Percentiles rank a stretch among this genome's conserved stretches.
These are phyloP conservation scores for Pyricularia pennisetigena DNA, from an alignment of 2,329 filamentous ascomycete genomes.

Conservation along the genomic window DNA sequence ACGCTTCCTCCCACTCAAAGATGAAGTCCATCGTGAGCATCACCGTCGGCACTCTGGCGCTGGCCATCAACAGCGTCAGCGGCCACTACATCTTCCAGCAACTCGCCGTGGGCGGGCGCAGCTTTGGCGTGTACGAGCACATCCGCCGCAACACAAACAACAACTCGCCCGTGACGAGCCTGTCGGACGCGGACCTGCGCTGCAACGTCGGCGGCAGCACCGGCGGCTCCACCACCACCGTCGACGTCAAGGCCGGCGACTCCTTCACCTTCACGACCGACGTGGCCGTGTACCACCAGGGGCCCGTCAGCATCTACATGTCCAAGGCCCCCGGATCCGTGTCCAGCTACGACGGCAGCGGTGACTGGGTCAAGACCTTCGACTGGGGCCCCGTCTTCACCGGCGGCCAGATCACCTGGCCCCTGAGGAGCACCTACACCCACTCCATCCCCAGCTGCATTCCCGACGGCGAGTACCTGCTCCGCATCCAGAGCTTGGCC, in stretches of 20 bases:
- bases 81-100: conserved; percentile 33
- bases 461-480: conserved; percentile 47
- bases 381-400: conserved; percentile 23
- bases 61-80: conserved; percentile 21
- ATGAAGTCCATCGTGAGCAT: conserved; percentile 23
- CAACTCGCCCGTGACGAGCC: conserved; percentile 34
- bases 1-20: conserved; percentile 7
- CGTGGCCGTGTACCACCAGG: conserved; percentile 31
- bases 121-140: conserved; percentile 25
- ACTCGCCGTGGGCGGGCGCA: conserved; percentile 19
- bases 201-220: conserved; percentile 28
- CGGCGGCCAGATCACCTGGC: conserved; percentile 22
- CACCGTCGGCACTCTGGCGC: conserved; percentile 17
- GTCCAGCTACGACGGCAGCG: conserved; percentile 25
- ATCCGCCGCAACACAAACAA: conserved; percentile 36
- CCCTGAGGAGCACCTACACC: conserved; percentile 19
- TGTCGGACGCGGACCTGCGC: conserved; percentile 27
- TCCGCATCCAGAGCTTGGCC: conserved; percentile 49
- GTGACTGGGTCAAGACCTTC: conserved; percentile 32
- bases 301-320: conserved; percentile 28
- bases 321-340: conserved; percentile 26
- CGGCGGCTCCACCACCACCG: conserved; percentile 22
- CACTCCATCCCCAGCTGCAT: conserved; percentile 40
- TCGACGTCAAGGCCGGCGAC: conserved; percentile 25
- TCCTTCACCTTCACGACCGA: conserved; percentile 28